phyloP scores from a whole-genome alignment of 306 rosid species.

The Acacia acuminata region DNA sequence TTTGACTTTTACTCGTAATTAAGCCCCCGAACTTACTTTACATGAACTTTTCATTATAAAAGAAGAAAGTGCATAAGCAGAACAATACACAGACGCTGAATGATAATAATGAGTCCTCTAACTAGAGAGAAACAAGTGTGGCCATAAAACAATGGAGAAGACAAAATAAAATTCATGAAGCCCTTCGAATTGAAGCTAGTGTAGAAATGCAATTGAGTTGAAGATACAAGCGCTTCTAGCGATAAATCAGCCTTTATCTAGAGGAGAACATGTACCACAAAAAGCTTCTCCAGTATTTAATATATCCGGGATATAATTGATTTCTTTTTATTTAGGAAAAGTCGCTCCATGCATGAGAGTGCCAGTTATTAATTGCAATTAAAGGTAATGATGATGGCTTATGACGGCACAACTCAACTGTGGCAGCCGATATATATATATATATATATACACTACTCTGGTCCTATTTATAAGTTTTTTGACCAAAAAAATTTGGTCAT shows the following conservation, averaged over 20 bases:
- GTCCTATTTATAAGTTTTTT: no score
- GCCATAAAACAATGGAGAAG: neutral
- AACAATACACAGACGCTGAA: neutral
- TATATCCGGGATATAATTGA: neutral
- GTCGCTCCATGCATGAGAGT: constrained; percentile 30
- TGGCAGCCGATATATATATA: neutral
- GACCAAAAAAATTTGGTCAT: no score
- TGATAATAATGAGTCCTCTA: neutral
- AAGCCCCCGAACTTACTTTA: constrained; percentile 23
- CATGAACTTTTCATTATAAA: neutral
- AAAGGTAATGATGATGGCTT: constrained; percentile 39
- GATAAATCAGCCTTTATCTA: neutral
- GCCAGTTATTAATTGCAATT: constrained; percentile 20
- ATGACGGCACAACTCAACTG: constrained; percentile 40
- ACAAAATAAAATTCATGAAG: neutral
- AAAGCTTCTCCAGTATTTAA: neutral
- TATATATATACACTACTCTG: no score
- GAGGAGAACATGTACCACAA: constrained; percentile 19
- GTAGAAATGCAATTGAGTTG: neutral
- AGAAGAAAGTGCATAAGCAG: neutral
- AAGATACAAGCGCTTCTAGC: no score
- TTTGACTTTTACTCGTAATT: neutral
- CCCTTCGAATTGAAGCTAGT: neutral
- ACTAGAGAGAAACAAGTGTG: neutral
- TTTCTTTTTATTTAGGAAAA: constrained; percentile 8